Conservation (phyloP, 345 rosid genomes). For the Noccaea bulbosa region DNA sequence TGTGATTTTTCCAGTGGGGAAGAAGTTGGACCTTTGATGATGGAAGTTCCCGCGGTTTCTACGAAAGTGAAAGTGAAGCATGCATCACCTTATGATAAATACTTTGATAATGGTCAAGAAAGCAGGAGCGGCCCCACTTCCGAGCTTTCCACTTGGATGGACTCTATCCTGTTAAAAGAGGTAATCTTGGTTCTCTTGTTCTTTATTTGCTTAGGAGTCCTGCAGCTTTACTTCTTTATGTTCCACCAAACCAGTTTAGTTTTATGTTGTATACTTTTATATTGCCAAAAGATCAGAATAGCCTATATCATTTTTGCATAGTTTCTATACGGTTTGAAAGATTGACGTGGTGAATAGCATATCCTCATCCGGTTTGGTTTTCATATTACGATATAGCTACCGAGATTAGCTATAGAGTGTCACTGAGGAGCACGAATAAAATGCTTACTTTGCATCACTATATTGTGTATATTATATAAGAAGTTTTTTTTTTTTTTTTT, state of each 20-base stretch:
- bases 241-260: background rate
- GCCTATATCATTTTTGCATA: background rate
- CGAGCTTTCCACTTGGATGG: conserved; percentile 53
- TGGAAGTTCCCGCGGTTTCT: conserved; percentile 50
- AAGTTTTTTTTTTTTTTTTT: background rate
- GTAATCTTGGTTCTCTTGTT: conserved; percentile 42
- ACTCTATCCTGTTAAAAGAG: conserved; percentile 66
- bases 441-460: conserved; percentile 5
- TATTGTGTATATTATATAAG: background rate
- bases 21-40: conserved; percentile 64
- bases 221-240: background rate
- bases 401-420: conserved; percentile 19
- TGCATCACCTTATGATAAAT: conserved; percentile 44
- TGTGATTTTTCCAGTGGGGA: conserved; percentile 61
- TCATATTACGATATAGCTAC: background rate
- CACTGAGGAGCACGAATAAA: background rate
- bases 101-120: conserved; percentile 30
- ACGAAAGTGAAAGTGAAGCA: conserved; percentile 42
- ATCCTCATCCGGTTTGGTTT: conserved; percentile 20
- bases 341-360: background rate
- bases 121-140: conserved; percentile 37
- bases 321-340: background rate
- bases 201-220: background rate
- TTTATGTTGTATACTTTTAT: background rate
- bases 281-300: conserved; percentile 4